Percentiles rank a stretch among this genome's conserved stretches.
Conservation (phyloP, 2,329 filamentous ascomycete species). For the Coniosporium tulheliwenetii region DNA sequence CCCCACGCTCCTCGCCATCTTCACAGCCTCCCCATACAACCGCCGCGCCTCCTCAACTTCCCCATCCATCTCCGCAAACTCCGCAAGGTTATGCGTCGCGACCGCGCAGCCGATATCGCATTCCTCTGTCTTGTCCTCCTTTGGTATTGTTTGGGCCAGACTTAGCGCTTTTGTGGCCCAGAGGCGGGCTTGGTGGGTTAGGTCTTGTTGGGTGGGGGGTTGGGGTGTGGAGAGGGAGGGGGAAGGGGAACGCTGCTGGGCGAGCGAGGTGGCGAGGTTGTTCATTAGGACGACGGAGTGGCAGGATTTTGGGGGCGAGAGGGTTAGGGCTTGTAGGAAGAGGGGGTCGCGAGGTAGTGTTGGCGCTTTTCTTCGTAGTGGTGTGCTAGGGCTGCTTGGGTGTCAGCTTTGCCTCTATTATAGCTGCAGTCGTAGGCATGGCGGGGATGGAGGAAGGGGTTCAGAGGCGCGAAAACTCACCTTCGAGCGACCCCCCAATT, state of each 20-base stretch:
- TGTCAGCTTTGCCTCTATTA: conserved; percentile 12
- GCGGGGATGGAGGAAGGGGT: conserved; percentile 3
- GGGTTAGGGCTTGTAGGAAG: conserved; percentile 67
- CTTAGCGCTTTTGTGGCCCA: conserved; percentile 69
- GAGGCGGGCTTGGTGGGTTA: conserved; percentile 53
- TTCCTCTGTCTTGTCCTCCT: conserved; percentile 54
- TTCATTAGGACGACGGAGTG: conserved; percentile 79
- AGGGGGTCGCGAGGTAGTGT: conserved; percentile 68
- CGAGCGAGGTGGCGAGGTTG: conserved; percentile 60
- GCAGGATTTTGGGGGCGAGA: conserved; percentile 50
- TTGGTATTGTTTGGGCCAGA: conserved; percentile 48
- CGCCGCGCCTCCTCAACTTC: conserved; percentile 47
- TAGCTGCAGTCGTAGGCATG: not conserved
- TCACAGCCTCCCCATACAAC: conserved; percentile 53
- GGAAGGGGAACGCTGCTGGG: conserved; percentile 40
- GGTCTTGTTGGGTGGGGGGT: conserved; percentile 36
- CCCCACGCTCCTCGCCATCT: conserved; percentile 34
- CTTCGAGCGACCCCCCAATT: conserved; percentile 59
- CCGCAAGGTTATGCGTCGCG: conserved; percentile 73
- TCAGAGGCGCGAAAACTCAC: conserved; percentile 24
- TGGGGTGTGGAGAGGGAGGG: conserved; percentile 22
- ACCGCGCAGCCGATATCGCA: conserved; percentile 74
- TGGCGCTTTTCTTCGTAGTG: conserved; percentile 60
- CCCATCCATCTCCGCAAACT: conserved; percentile 64
- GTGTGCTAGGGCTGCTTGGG: conserved; percentile 48